These are phyloP conservation scores for Kalmusia sp. DNA, from an alignment of 2,329 filamentous ascomycete genomes.

Conservation along the genomic window DNA sequence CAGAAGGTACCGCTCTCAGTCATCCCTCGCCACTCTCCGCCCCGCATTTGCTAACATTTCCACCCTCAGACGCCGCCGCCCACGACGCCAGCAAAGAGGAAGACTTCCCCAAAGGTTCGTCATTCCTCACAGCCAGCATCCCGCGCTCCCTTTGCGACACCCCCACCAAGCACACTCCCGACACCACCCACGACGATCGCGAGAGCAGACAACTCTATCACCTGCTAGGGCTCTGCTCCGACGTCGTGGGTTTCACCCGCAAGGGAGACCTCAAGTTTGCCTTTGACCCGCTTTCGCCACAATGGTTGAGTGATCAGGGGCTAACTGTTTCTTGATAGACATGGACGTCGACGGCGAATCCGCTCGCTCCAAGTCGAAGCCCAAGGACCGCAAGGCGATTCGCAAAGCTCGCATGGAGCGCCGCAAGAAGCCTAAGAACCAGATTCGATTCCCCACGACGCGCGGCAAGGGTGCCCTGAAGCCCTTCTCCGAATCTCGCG, in stretches of 20 bases:
- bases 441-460: constrained; percentile 45
- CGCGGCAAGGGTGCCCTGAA: constrained; percentile 45
- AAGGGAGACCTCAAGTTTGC: constrained; percentile 43
- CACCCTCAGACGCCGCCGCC: constrained; percentile 3
- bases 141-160: constrained; percentile 31
- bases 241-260: constrained; percentile 48
- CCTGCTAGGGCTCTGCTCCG: constrained; percentile 47
- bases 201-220: constrained; percentile 45
- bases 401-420: constrained; percentile 44
- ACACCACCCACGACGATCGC: constrained; percentile 21
- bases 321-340: constrained; percentile 42
- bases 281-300: constrained; percentile 45
- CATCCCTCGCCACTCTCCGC: neutral
- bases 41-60: constrained; percentile 7
- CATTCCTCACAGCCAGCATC: constrained; percentile 36
- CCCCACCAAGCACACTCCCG: constrained; percentile 8
- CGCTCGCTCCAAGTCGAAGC: constrained; percentile 31
- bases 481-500: constrained; percentile 37
- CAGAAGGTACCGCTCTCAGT: constrained; percentile 39
- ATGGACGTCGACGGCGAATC: constrained; percentile 47
- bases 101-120: constrained; percentile 14
- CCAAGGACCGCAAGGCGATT: constrained; percentile 39
- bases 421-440: constrained; percentile 48
- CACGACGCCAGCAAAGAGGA: constrained; percentile 11
- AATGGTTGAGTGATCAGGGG: constrained; percentile 40